Evolutionary conservation across 371 early-diverging fungal species (phyloP).

Genomic region (Furculomyces boomerangus): DNA sequence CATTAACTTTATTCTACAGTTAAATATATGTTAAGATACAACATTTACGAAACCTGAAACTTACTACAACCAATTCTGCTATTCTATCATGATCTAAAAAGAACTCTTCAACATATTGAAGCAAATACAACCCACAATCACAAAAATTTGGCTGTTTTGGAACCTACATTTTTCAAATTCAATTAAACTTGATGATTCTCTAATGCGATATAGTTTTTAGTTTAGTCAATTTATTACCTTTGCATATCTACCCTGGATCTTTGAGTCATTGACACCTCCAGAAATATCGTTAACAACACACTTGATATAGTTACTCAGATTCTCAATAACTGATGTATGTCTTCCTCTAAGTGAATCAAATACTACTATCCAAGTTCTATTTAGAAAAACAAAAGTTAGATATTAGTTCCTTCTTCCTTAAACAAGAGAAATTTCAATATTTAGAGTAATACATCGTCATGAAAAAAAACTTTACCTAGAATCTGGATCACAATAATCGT

Average conservation of each 20-base stretch:
- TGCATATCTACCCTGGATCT: slow-evolving; percentile 22
- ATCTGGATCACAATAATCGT: not conserved
- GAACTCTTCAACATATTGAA: slow-evolving; percentile 35
- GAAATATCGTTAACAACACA: slow-evolving; percentile 6
- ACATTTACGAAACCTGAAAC: not conserved
- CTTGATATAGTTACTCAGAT: not conserved
- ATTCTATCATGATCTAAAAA: slow-evolving; percentile 18
- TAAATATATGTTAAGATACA: not conserved
- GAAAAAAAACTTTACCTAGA: not conserved
- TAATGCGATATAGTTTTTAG: not conserved
- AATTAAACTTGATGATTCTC: not conserved
- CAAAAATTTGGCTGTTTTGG: slow-evolving; percentile 38
- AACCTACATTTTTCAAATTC: slow-evolving; percentile 7
- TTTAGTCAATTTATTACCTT: slow-evolving; percentile 9
- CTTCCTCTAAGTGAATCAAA: slow-evolving; percentile 34
- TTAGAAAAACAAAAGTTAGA: not conserved
- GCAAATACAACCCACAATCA: slow-evolving; percentile 46
- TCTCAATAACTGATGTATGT: slow-evolving; percentile 13
- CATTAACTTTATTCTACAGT: not conserved
- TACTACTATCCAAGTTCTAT: slow-evolving; percentile 20
- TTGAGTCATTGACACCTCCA: slow-evolving; percentile 16
- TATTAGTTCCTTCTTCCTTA: no score
- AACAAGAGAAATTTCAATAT: not conserved
- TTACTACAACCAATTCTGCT: not conserved
- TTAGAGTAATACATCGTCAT: not conserved